phyloP scores from a whole-genome alignment of 2,329 filamentous ascomycete genomes.

The Coniella vitis region DNA sequence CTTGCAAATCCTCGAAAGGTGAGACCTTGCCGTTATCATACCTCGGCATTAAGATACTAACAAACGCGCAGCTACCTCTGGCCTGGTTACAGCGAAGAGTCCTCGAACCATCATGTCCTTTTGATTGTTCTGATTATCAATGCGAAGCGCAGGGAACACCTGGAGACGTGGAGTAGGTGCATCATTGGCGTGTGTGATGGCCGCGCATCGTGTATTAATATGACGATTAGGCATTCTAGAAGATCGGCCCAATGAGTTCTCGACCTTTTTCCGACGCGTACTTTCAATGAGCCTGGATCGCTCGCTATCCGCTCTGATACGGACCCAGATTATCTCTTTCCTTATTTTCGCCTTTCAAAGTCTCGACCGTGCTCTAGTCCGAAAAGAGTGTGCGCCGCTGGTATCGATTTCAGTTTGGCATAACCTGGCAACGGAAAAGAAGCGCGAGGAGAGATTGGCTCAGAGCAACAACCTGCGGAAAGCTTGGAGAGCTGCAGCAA shows the following conservation, averaged over 20 bases:
- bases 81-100: slow-evolving; percentile 83
- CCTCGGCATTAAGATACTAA: slow-evolving; percentile 20
- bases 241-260: slow-evolving; percentile 74
- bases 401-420: slow-evolving; percentile 97
- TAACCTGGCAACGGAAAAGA: slow-evolving; percentile 72
- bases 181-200: not conserved
- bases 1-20: slow-evolving; percentile 82
- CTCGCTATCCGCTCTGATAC: slow-evolving; percentile 58
- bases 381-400: slow-evolving; percentile 92
- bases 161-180: slow-evolving; percentile 77
- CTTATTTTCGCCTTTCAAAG: slow-evolving; percentile 91
- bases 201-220: not conserved
- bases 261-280: slow-evolving; percentile 79
- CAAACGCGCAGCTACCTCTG: slow-evolving; percentile 66
- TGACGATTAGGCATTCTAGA: slow-evolving; percentile 61
- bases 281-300: slow-evolving; percentile 77
- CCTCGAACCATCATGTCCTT: slow-evolving; percentile 87
- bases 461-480: slow-evolving; percentile 72
- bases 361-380: slow-evolving; percentile 77
- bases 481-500: slow-evolving; percentile 80
- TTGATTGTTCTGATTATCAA: slow-evolving; percentile 81
- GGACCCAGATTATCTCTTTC: slow-evolving; percentile 81
- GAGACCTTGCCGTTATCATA: slow-evolving; percentile 18
- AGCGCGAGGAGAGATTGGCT: slow-evolving; percentile 66
- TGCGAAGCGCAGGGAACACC: slow-evolving; percentile 78